Percentiles rank a stretch among this genome's conserved stretches.
These are phyloP conservation scores for Rhodomyrtus tomentosa DNA, from an alignment of 345 rosid species.

Conservation along the genomic window DNA sequence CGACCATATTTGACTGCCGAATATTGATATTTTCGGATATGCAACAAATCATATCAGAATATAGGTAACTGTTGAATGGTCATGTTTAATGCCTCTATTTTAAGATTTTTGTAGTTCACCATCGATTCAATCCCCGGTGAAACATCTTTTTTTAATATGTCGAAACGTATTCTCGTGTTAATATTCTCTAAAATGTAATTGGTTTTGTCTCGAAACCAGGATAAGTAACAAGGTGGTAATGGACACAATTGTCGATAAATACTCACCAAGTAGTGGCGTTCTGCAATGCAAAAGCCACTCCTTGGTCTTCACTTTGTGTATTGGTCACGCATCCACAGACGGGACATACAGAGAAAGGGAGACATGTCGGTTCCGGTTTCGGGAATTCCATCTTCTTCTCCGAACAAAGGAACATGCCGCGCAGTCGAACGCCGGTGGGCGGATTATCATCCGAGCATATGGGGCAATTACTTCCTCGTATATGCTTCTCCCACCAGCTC, in stretches of 20 bases:
- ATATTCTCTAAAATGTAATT: background rate
- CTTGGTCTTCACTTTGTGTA: background rate
- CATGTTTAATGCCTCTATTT: background rate
- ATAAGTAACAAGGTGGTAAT: background rate
- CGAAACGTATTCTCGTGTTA: background rate
- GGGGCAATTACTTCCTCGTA: constrained; percentile 15
- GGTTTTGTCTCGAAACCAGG: background rate
- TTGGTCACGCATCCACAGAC: too few species aligned
- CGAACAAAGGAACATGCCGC: background rate
- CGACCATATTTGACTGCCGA: rapidly evolving
- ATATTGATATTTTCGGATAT: background rate
- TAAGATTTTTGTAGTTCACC: background rate
- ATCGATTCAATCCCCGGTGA: background rate
- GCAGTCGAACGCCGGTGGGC: background rate
- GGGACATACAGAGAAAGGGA: background rate
- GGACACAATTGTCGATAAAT: background rate
- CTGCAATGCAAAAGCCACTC: background rate
- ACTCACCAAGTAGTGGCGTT: background rate
- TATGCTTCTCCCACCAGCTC: background rate
- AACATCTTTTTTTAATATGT: background rate
- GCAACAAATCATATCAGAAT: too few species aligned
- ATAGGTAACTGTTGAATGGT: too few species aligned
- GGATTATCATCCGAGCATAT: constrained; percentile 3
- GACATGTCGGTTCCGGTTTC: background rate
- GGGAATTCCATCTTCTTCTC: background rate